Evolutionary conservation across 1,284 basidiomycete species (phyloP).

Genomic region (Heterobasidion parviporum): DNA sequence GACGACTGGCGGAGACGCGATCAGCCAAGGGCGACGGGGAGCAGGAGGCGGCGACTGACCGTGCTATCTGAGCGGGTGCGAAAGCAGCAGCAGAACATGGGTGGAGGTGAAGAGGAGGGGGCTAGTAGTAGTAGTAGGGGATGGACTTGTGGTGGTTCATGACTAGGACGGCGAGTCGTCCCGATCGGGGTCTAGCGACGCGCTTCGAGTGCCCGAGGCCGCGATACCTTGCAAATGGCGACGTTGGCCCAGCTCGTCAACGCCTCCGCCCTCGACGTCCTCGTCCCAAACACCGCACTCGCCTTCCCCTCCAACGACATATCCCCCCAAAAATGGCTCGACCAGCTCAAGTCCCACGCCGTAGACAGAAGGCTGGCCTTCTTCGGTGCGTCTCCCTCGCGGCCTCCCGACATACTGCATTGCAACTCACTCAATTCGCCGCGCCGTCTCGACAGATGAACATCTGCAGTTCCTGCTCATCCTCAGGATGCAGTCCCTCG

Average conservation of each 20-base stretch:
- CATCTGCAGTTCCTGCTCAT: conserved; percentile 63
- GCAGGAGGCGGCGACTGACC: conserved; percentile 5
- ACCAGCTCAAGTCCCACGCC: conserved; percentile 24
- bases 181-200: no score
- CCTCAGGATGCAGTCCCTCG: conserved; percentile 39
- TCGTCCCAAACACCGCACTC: conserved; percentile 58
- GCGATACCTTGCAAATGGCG: conserved; percentile 12
- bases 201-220: no score
- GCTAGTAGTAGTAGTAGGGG: no score
- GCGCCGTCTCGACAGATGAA: conserved; percentile 42
- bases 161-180: no score
- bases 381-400: conserved; percentile 47
- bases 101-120: no score
- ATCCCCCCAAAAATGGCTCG: conserved; percentile 46
- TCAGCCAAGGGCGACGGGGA: neutral
- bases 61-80: conserved; percentile 8
- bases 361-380: conserved; percentile 55
- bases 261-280: conserved; percentile 49
- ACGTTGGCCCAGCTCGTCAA: conserved; percentile 60
- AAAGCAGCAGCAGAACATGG: conserved; percentile 18
- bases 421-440: neutral
- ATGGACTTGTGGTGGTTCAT: no score
- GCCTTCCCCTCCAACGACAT: conserved; percentile 43
- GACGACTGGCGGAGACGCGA: conserved; percentile 7
- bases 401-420: neutral